Base-by-base conservation (phyloP, 108 stramenopile species). In the Cyclostephanos tholiformis region DNA sequence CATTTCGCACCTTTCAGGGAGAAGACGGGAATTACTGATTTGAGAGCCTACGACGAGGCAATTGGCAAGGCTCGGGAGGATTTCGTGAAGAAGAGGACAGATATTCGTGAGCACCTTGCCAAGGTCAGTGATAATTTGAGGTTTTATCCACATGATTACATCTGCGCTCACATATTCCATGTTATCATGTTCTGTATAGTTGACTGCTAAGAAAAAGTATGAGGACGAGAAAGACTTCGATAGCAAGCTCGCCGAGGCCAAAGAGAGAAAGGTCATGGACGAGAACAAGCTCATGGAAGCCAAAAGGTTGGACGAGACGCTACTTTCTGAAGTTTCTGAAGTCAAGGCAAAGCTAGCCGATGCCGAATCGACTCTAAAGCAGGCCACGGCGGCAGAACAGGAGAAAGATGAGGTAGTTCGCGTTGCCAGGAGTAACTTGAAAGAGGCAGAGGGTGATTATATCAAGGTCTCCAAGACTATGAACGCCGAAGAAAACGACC, bases 21-120 rank as follows among this genome's bases (percentile, higher is more conserved):
- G 48, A 79, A 70, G 25, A 95, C 94, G 27, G 94, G 93, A n/a
- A 69, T 95, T 41, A 69, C 58, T 20, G 93, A 97, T 69, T 74
- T 95, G 66, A 77, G 92, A 32, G 88, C 91, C 23, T 94, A 91
- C 76, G 97, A 95, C 50, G 86, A 88, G 53, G 88, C 89, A n/a
- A 87, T 91, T 16, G 88, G 87, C 8, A 87, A 93, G 73, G 77
- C 77, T 41, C 87, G 94, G 4, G 91, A 95, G 27, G 93, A 92
- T 30, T 92, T 91, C 71, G 73, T 88, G 69, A 82, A 83, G 41
- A 91, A 89, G 70, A 84, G 90, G 35, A 80, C 87, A 20, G 71
- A 72, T 26, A 71, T 96, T 27, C 75, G 84, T 38, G 91, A 96
- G 66, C 90, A 92, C 65, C 84, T 89, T 56, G 79, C 85, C 25